Evolutionary conservation across 306 rosid species (phyloP), one percentile per base, ranked within the genome.

Genomic region (Cucurbita moschata): DNA sequence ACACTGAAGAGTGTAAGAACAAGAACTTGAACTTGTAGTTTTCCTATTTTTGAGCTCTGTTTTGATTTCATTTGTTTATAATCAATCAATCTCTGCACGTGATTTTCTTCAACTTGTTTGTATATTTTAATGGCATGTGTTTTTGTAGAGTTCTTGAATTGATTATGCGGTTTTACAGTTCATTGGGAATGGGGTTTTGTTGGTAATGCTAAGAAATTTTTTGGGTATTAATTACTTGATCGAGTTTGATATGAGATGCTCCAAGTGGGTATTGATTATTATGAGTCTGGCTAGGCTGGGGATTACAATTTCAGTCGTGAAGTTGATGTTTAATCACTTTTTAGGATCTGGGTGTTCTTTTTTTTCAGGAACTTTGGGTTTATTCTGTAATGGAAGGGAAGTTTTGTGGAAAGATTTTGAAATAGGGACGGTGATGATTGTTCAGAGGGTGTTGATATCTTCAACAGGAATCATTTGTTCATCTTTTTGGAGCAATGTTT

Each of bases 401-500:
- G 0, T 65, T 43, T 12, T 19, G 51, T 4, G 12, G 16, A 65
- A 65, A 65, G 15, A 37, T 42, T 42, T n/a, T 65, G 71, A 40
- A 65, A 65, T 65, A 40, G 49, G 71, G 54, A 66, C 44, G 72
- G 18, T 38, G 23, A 59, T 18, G 37, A 42, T 39, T 35, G 52
- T n/a, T 71, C 58, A 68, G 81, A 82, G 88, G 84, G 61, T 38
- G 72, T 76, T 81, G 14, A 64, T 77, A 40, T 71, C 66, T 78
- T 26, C 73, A 73, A 71, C 42, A 61, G 71, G 71, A 57, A 63
- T 55, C 76, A 40, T 66, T 47, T 77, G 65, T 67, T 76, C 54
- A 47, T 66, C 49, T 71, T 74, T 71, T 60, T 74, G 63, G 35
- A 73, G 61, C 67, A 82, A 66, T 88, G 87, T 83, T 80, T 83